Conservation (phyloP, 1,139 yeast species). For the Diutina mesorugosa region DNA sequence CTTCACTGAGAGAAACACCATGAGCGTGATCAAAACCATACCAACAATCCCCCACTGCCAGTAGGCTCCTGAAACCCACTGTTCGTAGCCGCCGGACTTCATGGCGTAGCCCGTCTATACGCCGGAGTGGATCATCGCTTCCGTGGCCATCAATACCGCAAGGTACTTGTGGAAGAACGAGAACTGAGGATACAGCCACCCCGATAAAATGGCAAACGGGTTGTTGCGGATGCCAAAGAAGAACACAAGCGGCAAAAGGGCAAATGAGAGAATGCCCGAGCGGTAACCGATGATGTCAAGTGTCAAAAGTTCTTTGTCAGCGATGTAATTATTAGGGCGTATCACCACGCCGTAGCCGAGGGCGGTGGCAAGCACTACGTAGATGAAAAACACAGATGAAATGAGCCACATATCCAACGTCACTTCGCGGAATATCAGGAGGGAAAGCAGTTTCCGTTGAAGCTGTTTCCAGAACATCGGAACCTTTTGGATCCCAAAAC, state of each 20-base stretch:
- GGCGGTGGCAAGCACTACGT: constrained; percentile 6
- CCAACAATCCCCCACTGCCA: constrained; percentile 9
- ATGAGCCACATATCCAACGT: constrained; percentile 5
- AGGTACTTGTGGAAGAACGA: constrained; percentile 7
- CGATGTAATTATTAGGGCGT: constrained; percentile 7
- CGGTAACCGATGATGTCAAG: constrained; percentile 8
- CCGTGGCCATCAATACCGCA: constrained; percentile 6
- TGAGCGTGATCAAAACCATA: constrained; percentile 4
- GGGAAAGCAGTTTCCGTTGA: constrained; percentile 4
- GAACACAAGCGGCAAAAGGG: constrained; percentile 7
- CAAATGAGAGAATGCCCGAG: constrained; percentile 7
- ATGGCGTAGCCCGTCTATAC: constrained; percentile 9
- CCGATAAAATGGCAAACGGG: constrained; percentile 7
- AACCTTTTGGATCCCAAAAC: constrained; percentile 5
- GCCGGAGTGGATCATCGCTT: constrained; percentile 7
- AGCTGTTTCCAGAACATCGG: constrained; percentile 4
- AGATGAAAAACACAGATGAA: constrained; percentile 4
- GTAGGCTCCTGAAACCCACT: constrained; percentile 7
- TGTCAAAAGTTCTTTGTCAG: constrained; percentile 6
- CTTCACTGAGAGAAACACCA: constrained; percentile 5
- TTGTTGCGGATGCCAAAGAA: constrained; percentile 8
- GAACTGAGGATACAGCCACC: constrained; percentile 6
- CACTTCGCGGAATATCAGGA: constrained; percentile 4
- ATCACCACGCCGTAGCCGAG: constrained; percentile 6
- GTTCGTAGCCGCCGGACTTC: constrained; percentile 5